Evolutionary conservation across 371 early-diverging fungal species (phyloP).

Genomic region (Rhizopus sp.): DNA sequence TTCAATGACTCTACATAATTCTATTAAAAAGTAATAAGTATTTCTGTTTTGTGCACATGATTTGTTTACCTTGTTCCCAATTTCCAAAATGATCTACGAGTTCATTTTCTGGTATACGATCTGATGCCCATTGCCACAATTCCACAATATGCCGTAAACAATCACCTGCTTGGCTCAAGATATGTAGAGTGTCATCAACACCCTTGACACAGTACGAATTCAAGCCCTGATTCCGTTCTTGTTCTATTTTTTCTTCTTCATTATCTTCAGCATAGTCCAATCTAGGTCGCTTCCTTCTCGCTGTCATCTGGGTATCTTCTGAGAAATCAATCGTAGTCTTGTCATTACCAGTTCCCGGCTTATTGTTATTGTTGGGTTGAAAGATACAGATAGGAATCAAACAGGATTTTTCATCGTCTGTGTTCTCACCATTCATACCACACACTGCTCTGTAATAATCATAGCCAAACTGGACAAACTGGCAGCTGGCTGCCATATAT

Average conservation of each 20-base stretch:
- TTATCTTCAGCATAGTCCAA: background rate
- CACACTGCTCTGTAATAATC: conserved; percentile 47
- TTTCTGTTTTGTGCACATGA: background rate
- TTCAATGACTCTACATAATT: conserved; percentile 38
- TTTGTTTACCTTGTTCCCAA: conserved; percentile 39
- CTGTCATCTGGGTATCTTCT: conserved; percentile 6
- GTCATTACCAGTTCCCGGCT: background rate
- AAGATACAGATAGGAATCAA: conserved; percentile 49
- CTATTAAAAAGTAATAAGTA: conserved; percentile 10
- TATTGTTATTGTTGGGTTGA: conserved; percentile 22
- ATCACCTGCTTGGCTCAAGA: conserved; percentile 43
- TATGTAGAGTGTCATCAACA: conserved; percentile 43
- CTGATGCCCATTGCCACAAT: conserved; percentile 43
- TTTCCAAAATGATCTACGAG: conserved; percentile 24
- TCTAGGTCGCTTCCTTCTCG: background rate
- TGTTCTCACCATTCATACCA: conserved; percentile 24
- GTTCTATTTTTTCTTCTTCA: conserved; percentile 7
- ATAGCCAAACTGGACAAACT: conserved; percentile 46
- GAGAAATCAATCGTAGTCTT: conserved; percentile 15
- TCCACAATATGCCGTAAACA: conserved; percentile 43
- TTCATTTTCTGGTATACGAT: conserved; percentile 28
- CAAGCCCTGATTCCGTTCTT: conserved; percentile 33
- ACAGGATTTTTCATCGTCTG: conserved; percentile 37
- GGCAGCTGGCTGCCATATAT: conserved; percentile 36
- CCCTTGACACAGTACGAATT: conserved; percentile 45